These are phyloP conservation scores for Penicillium sp. DNA, from an alignment of 2,329 filamentous ascomycete genomes.

Conservation along the genomic window DNA sequence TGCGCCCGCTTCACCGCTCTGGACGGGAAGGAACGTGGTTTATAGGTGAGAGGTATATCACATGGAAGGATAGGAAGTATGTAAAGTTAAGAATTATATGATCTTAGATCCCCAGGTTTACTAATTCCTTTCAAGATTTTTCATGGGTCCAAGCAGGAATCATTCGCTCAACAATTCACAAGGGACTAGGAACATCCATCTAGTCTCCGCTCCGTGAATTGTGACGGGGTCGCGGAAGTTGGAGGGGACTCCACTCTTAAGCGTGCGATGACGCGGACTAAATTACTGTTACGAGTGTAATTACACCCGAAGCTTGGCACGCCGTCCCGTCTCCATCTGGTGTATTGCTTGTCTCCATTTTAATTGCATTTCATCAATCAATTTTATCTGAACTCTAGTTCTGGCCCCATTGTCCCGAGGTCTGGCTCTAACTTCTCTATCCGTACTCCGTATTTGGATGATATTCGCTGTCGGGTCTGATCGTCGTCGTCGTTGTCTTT, in stretches of 20 bases:
- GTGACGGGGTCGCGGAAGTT: not conserved
- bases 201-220: not conserved
- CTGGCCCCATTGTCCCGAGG: not conserved
- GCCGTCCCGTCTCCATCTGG: not conserved
- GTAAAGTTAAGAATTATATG: not conserved
- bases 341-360: not conserved
- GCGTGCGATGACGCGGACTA: conserved; percentile 14
- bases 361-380: not conserved
- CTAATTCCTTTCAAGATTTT: not conserved
- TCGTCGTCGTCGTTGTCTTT: not conserved
- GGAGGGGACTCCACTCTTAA: not conserved
- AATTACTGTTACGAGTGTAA: not conserved
- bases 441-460: not conserved
- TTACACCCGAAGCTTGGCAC: conserved; percentile 11
- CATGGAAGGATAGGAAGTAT: not conserved
- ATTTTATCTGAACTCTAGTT: not conserved
- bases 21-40: not conserved
- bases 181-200: not conserved
- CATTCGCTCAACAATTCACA: not conserved
- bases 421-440: not conserved
- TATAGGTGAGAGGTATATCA: not conserved
- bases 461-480: not conserved
- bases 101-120: not conserved
- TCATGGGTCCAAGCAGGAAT: no score
- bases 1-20: conserved; percentile 22